Evolutionary conservation across 495 filamentous ascomycete species (phyloP), one percentile per base, ranked within the genome.

Genomic region (Talaromyces nanjingensis): DNA sequence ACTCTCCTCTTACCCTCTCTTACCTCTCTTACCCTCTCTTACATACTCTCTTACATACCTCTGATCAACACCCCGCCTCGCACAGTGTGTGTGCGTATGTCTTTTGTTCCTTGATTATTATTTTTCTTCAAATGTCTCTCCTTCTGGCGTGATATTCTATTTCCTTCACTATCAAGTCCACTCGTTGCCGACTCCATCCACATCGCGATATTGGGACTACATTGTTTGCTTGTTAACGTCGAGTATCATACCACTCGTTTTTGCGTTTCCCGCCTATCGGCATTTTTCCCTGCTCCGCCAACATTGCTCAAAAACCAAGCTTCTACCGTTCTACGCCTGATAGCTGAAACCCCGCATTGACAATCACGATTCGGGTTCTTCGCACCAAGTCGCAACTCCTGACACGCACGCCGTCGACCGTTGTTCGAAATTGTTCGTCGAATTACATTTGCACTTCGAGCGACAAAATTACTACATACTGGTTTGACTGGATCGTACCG

Each of bases 21-120:
- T n/a, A n/a, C 34, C 56, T 52, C 45, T 54, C 25, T 49, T 27
- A 22, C 37, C 12, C 47, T 56, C 27, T 49, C 55, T 54, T 55
- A 31, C 56, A 34, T 16, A 33, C 47, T 56, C 27, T 49, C 55
- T 54, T 55, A 31, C 56, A 34, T 9, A 33, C 47, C 18, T 49
- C 45, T 20, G n/a, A 20, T 49, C 45, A 18, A 18, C 11, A 6
- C 45, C 24, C 52, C 47, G 16, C 27, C 29, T 53, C 54, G 37
- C 56, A 27, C 65, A 42, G 58, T 34, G 58, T 47, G 14, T 64
- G 61, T 60, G 60, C 56, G 47, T 24, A 64, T 59, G 14, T 53
- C 55, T 3, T 47, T 39, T 33, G 39, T 56, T 25, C n/a, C 18
- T 49, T 49, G 45, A 49, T 49, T 45, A 45, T 16, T 11, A 6